Percentiles rank a stretch among this genome's conserved stretches.
Conservation (phyloP, 768 basidiomycete species). For the Mycena maculata region DNA sequence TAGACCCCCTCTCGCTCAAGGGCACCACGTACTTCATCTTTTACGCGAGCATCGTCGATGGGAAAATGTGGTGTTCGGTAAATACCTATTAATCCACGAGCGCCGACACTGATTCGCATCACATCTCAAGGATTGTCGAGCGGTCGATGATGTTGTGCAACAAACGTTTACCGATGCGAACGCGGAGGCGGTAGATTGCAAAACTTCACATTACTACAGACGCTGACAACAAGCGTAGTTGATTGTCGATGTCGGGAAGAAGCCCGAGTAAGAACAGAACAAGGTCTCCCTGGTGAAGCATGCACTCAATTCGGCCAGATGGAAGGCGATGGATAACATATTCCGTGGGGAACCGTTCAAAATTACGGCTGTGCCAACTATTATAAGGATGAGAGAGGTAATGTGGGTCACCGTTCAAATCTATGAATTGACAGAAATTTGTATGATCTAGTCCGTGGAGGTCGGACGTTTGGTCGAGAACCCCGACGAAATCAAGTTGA, state of each 20-base stretch:
- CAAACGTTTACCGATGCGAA: conserved; percentile 58
- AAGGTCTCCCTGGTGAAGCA: conserved; percentile 3
- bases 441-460: conserved; percentile 39
- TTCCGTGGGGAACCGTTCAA: conserved; percentile 76
- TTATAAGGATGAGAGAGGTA: conserved; percentile 71
- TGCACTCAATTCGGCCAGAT: conserved; percentile 55
- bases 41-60: conserved; percentile 74
- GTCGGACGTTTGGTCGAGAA: conserved; percentile 38
- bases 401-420: conserved; percentile 28
- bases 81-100: conserved; percentile 34
- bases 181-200: conserved; percentile 64
- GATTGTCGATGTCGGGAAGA: conserved; percentile 78
- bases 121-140: conserved; percentile 68
- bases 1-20: conserved; percentile 49
- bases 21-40: conserved; percentile 69
- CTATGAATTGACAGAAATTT: background rate
- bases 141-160: conserved; percentile 66
- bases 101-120: conserved; percentile 11
- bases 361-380: conserved; percentile 70
- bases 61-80: conserved; percentile 79
- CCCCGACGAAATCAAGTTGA: conserved; percentile 31
- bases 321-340: conserved; percentile 69
- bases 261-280: conserved; percentile 65
- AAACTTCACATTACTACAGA: too few relatives aligned
- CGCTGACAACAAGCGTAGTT: too few relatives aligned